Evolutionary conservation across 352 stramenopile species (phyloP), one percentile per base, ranked within the genome.

Genomic region (Pythium myriotylum): DNA sequence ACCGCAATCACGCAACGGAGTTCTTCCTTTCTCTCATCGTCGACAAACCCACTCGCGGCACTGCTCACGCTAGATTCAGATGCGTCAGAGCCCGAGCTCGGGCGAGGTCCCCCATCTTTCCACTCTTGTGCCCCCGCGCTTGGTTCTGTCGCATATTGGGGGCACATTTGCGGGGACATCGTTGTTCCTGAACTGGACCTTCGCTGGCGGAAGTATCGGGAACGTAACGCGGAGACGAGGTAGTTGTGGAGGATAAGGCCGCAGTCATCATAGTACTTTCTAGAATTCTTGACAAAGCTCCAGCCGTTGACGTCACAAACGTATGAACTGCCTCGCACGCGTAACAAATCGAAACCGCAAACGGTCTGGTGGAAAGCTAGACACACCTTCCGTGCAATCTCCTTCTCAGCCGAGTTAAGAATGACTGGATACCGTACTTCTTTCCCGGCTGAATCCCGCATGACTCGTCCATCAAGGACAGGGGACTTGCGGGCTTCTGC

Each of bases 291-390:
- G 19, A 99, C 98, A 74, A 99, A 99, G 68, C 92, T 99, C 92
- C 96, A 99, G 20, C 98, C 98, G 75, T 99, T 99, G 20, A 99
- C 98, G 78, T 99, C 98, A 81, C 97, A 99, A 10, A 99, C 97
- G 72, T 98, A 99, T 23, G 94, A 96, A 35, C 66, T 96, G 61
- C 78, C 92, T 26, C 80, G 88, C 80, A 94, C 85, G 32, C 97
- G 86, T 29, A 99, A 79, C 46, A 99, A 76, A 75, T 99, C 98
- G 70, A 99, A 99, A 14, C 98, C 98, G 76, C 97, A 99, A 14
- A 99, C 97, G 17, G 96, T 98, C 72, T 99, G 97, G 59, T 98
- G 95, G 76, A 99, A 99, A 1, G 96, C 94, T 10, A 98, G 71
- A 24, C 85, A 94, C 23, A 96, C 80, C 65, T 94, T 97, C 48